Evolutionary conservation across 2,329 filamentous ascomycete genomes (phyloP), one percentile per base, ranked within the genome.

Genomic region (Mollisiaceae sp.): DNA sequence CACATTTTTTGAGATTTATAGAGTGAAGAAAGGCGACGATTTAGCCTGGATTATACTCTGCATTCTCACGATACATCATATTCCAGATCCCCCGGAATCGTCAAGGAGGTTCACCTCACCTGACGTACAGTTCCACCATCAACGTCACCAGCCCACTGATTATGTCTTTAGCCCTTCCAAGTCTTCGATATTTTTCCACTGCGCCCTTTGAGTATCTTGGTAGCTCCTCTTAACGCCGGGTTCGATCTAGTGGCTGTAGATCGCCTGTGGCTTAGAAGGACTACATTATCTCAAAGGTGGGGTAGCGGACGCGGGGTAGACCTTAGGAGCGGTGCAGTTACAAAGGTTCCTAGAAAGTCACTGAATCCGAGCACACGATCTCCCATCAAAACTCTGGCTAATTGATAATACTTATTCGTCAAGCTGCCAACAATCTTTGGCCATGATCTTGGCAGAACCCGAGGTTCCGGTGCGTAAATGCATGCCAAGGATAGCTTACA

Each of bases 1-100:
- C 32, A 64, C 56, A 24, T 54, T 45, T 15, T 45, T 64, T 36
- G 62, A 64, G 45, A 43, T 64, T 18, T n/a, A 41, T 24, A 38
- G 60, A 4, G 39, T 43, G 50, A 54, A 50, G 38, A 62, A 41
- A n/a, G 39, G 18, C 15, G 35, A 43, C 32, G 54, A 27, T 24
- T 27, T 58, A 22, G 61, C 59, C 14, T 63, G 41, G 54, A 38
- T 39, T 38, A 39, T 14, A 39, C 36, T 14, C 36, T 39, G 8
- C 36, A 39, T 14, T 39, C 36, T 50, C 45, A 50, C 45, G 45
- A n/a, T 50, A 18, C 8, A n/a, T n/a, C n/a, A n/a, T 32, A 32
- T 6, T 32, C 3, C 6, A 32, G 27, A 6, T 32, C 27, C 27
- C 6, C 27, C 27, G 27, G 27, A 32, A 32, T 32, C 27, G 27